Conservation (phyloP, 805 yeast genomes). For the Barnettozyma botsteinii region DNA sequence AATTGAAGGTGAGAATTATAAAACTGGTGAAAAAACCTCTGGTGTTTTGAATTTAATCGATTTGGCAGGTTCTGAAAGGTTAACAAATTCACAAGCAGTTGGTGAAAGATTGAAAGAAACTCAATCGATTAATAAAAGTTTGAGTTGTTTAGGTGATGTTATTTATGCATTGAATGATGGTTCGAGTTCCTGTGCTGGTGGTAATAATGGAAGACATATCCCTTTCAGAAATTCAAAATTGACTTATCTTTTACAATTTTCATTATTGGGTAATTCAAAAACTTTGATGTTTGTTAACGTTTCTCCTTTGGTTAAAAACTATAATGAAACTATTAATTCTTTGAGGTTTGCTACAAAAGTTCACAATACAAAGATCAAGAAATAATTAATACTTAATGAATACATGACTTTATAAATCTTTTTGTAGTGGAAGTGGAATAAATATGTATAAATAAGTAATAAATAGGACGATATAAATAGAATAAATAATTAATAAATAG, state of each 20-base stretch:
- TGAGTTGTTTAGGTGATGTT: conserved; percentile 87
- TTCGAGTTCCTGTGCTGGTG: conserved; percentile 3
- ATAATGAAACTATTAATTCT: conserved; percentile 77
- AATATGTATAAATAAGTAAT: conserved; percentile 1
- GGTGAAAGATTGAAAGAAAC: conserved; percentile 86
- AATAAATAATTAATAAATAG: conserved; percentile 1
- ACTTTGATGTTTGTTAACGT: conserved; percentile 91
- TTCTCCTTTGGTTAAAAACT: conserved; percentile 57
- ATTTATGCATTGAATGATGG: conserved; percentile 62
- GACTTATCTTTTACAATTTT: conserved; percentile 78
- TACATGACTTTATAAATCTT: conserved; percentile 1
- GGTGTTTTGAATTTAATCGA: conserved; percentile 81
- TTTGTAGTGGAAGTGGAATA: too few species aligned
- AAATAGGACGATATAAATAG: conserved; percentile 9
- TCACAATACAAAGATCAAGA: conserved; percentile 42
- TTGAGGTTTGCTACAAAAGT: conserved; percentile 86
- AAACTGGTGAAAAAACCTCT: conserved; percentile 40
- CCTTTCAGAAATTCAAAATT: conserved; percentile 94
- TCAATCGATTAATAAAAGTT: conserved; percentile 79
- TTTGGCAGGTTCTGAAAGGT: conserved; percentile 90
- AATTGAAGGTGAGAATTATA: conserved; percentile 47
- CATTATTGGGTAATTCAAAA: conserved; percentile 80
- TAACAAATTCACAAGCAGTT: conserved; percentile 64
- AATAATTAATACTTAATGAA: neutral
- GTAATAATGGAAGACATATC: conserved; percentile 44